Conservation (phyloP, 2,329 filamentous ascomycete genomes). For the Aspergillus spinulosporus region DNA sequence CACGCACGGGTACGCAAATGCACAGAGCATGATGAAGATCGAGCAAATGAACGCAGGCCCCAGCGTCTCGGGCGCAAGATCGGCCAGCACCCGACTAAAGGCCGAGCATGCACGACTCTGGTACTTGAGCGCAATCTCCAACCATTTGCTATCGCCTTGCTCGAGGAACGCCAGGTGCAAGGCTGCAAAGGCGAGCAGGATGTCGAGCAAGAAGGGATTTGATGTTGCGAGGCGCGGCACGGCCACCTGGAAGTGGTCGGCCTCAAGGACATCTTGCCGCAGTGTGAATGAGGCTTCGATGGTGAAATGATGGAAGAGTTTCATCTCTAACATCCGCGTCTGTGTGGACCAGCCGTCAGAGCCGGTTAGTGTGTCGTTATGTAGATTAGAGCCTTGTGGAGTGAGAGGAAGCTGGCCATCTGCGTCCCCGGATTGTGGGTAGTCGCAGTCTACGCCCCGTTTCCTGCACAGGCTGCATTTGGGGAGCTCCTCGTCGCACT, state of each 20-base stretch:
- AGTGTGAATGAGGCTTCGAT: slow-evolving; percentile 39
- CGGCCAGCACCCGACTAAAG: slow-evolving; percentile 34
- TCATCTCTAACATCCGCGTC: slow-evolving; percentile 37
- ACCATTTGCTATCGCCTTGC: slow-evolving; percentile 33
- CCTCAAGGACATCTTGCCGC: slow-evolving; percentile 31
- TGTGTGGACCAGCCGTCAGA: slow-evolving; percentile 20
- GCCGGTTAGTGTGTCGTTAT: slow-evolving; percentile 4
- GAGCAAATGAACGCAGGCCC: slow-evolving; percentile 45
- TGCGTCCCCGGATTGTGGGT: slow-evolving; percentile 28
- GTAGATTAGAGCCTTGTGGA: slow-evolving; percentile 20
- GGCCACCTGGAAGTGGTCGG: slow-evolving; percentile 36
- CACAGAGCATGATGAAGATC: slow-evolving; percentile 42
- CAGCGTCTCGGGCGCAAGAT: slow-evolving; percentile 44
- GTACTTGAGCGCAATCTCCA: slow-evolving; percentile 38
- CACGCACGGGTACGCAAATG: slow-evolving; percentile 33
- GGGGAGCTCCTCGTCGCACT: slow-evolving; percentile 43
- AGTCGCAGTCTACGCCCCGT: slow-evolving; percentile 39
- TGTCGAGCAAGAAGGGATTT: slow-evolving; percentile 47
- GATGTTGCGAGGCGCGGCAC: slow-evolving; percentile 42
- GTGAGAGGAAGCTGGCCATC: slow-evolving; percentile 28
- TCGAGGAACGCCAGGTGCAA: slow-evolving; percentile 46
- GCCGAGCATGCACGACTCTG: slow-evolving; percentile 39
- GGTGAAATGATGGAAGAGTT: slow-evolving; percentile 42
- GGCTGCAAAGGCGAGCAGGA: slow-evolving; percentile 46
- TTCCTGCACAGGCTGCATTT: slow-evolving; percentile 40